Conservation (phyloP, 139 green algal genomes). For the Chlorella sp. region DNA sequence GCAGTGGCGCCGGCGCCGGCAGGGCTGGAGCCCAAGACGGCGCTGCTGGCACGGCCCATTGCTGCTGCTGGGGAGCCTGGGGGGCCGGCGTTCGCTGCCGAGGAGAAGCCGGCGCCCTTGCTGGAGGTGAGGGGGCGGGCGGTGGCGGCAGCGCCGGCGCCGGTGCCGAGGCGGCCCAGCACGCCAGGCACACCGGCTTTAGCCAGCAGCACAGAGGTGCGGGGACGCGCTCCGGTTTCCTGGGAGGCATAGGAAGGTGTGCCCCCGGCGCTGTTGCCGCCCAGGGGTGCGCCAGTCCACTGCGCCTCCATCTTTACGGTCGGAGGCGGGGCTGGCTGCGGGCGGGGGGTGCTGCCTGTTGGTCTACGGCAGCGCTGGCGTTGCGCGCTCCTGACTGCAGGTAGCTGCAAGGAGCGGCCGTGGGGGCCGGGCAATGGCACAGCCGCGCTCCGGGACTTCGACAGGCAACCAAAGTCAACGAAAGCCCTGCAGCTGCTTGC, state of each 20-base stretch:
- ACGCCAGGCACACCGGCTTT: background rate
- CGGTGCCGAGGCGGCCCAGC: constrained; percentile 12
- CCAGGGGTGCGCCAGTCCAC: background rate
- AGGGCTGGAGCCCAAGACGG: background rate
- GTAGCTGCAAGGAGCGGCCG: no score
- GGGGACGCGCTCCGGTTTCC: background rate
- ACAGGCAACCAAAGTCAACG: no score
- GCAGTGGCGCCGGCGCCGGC: background rate
- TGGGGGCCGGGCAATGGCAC: no score
- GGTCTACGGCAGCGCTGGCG: no score
- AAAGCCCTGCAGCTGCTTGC: background rate
- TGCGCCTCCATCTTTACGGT: background rate
- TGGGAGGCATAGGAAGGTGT: no score
- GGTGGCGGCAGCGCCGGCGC: background rate
- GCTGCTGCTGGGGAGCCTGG: background rate
- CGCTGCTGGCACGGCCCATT: background rate
- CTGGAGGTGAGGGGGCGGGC: constrained; percentile 83
- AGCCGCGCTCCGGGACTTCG: no score
- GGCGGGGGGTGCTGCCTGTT: background rate
- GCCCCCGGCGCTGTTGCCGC: background rate
- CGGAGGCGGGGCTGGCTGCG: background rate
- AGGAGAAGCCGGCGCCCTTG: constrained; percentile 30
- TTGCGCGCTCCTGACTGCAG: no score
- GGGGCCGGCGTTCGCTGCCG: background rate
- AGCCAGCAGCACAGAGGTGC: constrained; percentile 26